Conservation (phyloP, 805 yeast genomes). For the Cyberlindnera bimundalis region DNA sequence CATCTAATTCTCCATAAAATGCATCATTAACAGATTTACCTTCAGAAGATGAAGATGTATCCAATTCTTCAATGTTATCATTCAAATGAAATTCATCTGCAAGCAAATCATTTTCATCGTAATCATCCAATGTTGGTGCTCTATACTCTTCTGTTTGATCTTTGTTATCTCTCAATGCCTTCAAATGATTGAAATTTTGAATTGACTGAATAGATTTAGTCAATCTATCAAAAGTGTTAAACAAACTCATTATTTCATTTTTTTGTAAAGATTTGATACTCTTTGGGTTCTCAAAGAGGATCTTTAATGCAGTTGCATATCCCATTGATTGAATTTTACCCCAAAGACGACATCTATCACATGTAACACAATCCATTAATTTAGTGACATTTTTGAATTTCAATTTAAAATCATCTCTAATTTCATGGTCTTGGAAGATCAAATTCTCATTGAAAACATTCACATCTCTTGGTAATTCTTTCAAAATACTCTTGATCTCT, state of each 20-base stretch:
- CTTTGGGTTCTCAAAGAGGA: conserved; percentile 66
- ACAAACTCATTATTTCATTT: conserved; percentile 83
- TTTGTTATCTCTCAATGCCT: conserved; percentile 25
- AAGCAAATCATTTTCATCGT: conserved; percentile 3
- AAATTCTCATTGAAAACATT: conserved; percentile 48
- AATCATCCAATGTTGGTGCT: conserved; percentile 11
- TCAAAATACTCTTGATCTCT: conserved; percentile 33
- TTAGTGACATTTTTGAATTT: conserved; percentile 88
- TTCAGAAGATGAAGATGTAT: not conserved
- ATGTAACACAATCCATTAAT: conserved; percentile 97
- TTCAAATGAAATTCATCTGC: not conserved
- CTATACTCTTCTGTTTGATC: not conserved
- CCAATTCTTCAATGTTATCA: not conserved
- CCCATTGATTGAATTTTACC: conserved; percentile 97
- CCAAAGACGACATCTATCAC: conserved; percentile 97
- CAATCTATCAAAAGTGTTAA: conserved; percentile 90
- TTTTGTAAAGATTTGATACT: conserved; percentile 59
- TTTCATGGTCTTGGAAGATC: conserved; percentile 45
- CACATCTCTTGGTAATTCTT: conserved; percentile 23
- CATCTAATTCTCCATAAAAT: conserved; percentile 47
- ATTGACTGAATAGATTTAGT: conserved; percentile 81
- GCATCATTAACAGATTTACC: conserved; percentile 33
- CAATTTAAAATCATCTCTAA: conserved; percentile 81
- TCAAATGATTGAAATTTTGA: conserved; percentile 61
- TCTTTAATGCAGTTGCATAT: conserved; percentile 92